These are phyloP conservation scores for Saturnispora silvae DNA, from an alignment of 805 yeast genomes.

Conservation along the genomic window DNA sequence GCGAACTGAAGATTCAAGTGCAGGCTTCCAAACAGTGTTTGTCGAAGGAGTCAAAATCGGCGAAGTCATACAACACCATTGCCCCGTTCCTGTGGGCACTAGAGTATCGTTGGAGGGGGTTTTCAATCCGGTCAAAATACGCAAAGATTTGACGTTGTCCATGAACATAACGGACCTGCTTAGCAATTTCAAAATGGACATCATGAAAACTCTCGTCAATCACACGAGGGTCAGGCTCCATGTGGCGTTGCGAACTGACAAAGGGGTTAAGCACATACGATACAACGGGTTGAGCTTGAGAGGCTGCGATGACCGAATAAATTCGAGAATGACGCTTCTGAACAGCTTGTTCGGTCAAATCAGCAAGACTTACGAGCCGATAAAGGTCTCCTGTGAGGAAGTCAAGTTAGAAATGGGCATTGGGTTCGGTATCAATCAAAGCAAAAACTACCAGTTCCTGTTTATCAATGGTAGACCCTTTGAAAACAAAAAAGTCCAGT, in stretches of 20 bases:
- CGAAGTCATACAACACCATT: conserved; percentile 1
- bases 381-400: conserved; percentile 21
- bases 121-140: conserved; percentile 35
- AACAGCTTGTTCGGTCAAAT: conserved; percentile 25
- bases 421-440: conserved; percentile 27
- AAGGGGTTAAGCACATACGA: neutral
- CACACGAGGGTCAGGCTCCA: conserved; percentile 16
- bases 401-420: conserved; percentile 29
- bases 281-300: neutral
- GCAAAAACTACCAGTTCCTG: conserved; percentile 33
- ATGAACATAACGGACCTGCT: conserved; percentile 12
- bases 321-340: conserved; percentile 13
- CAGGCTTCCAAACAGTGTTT: conserved; percentile 20
- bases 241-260: conserved; percentile 10
- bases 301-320: no score
- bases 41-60: conserved; percentile 12
- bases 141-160: conserved; percentile 24
- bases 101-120: conserved; percentile 28
- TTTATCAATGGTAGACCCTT: conserved; percentile 34
- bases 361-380: conserved; percentile 17
- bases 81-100: conserved; percentile 27
- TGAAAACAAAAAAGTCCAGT: conserved; percentile 14
- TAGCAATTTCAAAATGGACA: conserved; percentile 21
- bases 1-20: conserved; percentile 24
- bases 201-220: conserved; percentile 24